Percentiles rank a stretch among this genome's conserved stretches.
Evolutionary conservation across 2,329 filamentous ascomycete species (phyloP).

Genomic region (Fusarium sp.): DNA sequence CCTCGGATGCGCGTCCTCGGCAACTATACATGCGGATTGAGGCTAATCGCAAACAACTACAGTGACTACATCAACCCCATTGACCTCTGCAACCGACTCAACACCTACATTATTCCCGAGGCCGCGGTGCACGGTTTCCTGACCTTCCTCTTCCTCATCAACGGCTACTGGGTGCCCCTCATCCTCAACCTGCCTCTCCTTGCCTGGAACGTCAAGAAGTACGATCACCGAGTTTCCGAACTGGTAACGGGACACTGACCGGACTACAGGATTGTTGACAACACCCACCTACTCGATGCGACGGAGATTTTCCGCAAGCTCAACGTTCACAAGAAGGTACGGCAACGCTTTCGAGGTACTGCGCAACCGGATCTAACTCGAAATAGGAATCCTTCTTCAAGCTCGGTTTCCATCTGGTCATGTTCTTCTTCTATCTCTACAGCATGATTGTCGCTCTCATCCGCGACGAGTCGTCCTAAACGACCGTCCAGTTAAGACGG

Average conservation of each 20-base stretch:
- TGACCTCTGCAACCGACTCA: constrained; percentile 99
- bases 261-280: constrained; percentile 81
- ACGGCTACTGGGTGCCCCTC: constrained; percentile 96
- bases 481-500: constrained; percentile 26
- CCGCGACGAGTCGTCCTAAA: constrained; percentile 87
- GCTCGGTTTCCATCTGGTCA: constrained; percentile 96
- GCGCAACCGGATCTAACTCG: constrained; percentile 34
- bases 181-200: constrained; percentile 91
- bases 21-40: constrained; percentile 8
- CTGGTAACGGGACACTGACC: constrained; percentile 33
- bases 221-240: constrained; percentile 52
- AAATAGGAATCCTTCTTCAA: constrained; percentile 96
- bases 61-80: constrained; percentile 99
- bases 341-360: constrained; percentile 2
- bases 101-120: constrained; percentile 99
- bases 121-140: constrained; percentile 96
- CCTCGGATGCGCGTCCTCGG: constrained; percentile 23
- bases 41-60: constrained; percentile 36
- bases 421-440: constrained; percentile 99
- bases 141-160: constrained; percentile 95
- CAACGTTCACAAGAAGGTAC: constrained; percentile 97
- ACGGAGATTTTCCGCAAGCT: constrained; percentile 99
- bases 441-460: constrained; percentile 98
- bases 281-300: constrained; percentile 94
- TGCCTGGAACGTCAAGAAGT: constrained; percentile 98